Conservation (phyloP, 257 asterid genomes). For the Nicotiana benthamiana region DNA sequence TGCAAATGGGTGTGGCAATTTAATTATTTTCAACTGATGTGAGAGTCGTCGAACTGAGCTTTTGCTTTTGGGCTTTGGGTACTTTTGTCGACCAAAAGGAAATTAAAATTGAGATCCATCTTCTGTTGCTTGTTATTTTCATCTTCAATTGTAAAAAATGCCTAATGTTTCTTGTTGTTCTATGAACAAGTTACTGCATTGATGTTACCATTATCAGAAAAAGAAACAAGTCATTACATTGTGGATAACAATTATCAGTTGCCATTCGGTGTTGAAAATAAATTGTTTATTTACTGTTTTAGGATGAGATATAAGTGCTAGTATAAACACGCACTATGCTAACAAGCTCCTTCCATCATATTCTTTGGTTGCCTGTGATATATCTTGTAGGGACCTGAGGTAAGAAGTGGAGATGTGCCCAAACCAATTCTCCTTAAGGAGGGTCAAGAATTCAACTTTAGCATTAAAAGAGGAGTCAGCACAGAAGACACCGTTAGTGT, state of each 20-base stretch:
- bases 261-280: not conserved
- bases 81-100: not conserved
- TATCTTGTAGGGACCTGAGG: constrained; percentile 87
- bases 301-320: not conserved
- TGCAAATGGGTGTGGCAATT: not conserved
- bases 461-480: constrained; percentile 78
- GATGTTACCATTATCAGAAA: too few relatives aligned
- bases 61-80: too few relatives aligned
- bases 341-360: not conserved
- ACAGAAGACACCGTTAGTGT: constrained; percentile 90
- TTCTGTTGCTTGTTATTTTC: not conserved
- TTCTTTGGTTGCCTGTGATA: constrained; percentile 7
- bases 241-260: not conserved
- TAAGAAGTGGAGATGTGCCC: constrained; percentile 94
- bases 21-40: not conserved
- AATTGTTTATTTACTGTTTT: not conserved
- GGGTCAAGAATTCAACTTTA: constrained; percentile 92
- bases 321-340: not conserved
- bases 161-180: not conserved
- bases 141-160: not conserved
- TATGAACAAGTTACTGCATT: not conserved
- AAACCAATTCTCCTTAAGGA: constrained; percentile 70
- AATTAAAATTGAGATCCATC: not conserved
- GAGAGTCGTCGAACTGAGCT: not conserved
- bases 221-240: not conserved